Percentiles rank a stretch among this genome's conserved stretches.
These are phyloP conservation scores for Tubosaeta sp. DNA, from an alignment of 768 basidiomycete genomes.

Conservation along the genomic window DNA sequence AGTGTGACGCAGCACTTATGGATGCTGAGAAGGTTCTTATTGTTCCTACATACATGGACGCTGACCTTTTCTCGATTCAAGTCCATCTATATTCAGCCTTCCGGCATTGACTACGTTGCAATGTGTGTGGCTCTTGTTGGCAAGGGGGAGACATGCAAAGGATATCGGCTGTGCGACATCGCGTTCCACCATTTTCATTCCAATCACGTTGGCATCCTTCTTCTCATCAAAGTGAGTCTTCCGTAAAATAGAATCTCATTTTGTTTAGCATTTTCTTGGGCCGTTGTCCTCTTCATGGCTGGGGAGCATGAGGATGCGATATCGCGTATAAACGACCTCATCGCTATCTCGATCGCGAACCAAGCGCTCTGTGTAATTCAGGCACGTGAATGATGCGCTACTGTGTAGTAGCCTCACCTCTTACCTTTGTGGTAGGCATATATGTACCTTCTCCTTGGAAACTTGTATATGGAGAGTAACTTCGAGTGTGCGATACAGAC, in stretches of 20 bases:
- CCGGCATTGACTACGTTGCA: neutral
- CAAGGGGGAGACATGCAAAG: neutral
- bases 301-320: constrained; percentile 5
- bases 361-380: neutral
- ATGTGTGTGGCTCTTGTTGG: neutral
- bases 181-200: neutral
- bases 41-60: neutral
- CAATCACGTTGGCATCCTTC: neutral
- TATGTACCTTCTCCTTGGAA: neutral
- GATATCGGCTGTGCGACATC: neutral
- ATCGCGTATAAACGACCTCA: constrained; percentile 2
- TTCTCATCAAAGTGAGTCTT: neutral
- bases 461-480: neutral
- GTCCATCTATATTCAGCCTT: neutral
- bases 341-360: neutral
- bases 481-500: neutral
- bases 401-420: neutral
- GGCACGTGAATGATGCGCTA: neutral
- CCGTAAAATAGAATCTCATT: neutral
- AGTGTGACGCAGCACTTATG: neutral
- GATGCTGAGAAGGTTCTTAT: neutral
- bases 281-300: constrained; percentile 1
- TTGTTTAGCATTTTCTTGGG: neutral
- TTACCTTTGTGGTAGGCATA: neutral
- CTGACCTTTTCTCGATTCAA: neutral